Evolutionary conservation across 2,329 filamentous ascomycete species (phyloP).

Genomic region (Fonsecaea monophora): DNA sequence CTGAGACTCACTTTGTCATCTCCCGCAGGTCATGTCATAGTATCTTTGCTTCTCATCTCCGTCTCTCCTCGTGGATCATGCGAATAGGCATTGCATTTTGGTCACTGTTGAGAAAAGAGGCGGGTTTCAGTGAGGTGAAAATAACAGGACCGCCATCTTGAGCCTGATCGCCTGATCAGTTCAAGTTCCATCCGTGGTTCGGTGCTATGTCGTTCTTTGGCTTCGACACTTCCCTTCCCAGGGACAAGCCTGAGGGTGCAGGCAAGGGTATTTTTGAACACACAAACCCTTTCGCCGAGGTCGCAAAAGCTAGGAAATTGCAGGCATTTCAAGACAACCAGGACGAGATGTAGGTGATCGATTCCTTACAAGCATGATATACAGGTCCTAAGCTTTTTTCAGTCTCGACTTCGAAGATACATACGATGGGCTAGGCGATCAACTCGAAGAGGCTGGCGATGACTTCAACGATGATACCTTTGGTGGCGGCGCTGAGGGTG

Average conservation of each 20-base stretch:
- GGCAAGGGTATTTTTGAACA: constrained; percentile 79
- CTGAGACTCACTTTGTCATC: not conserved
- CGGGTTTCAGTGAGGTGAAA: constrained; percentile 25
- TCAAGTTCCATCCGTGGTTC: not conserved
- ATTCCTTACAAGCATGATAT: not conserved
- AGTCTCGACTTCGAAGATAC: constrained; percentile 94
- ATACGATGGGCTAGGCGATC: constrained; percentile 91
- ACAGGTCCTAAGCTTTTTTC: constrained; percentile 41
- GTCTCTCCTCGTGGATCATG: constrained; percentile 37
- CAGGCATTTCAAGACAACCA: constrained; percentile 58
- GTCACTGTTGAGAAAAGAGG: constrained; percentile 38
- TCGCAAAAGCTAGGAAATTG: constrained; percentile 64
- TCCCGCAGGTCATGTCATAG: constrained; percentile 29
- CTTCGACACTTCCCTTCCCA: constrained; percentile 73
- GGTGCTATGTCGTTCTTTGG: constrained; percentile 86
- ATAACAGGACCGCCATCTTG: not conserved
- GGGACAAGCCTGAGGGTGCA: constrained; percentile 56
- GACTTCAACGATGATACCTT: constrained; percentile 98
- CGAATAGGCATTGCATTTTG: constrained; percentile 28
- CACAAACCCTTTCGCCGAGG: constrained; percentile 85
- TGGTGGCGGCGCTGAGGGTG: constrained; percentile 59
- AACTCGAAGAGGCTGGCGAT: constrained; percentile 89
- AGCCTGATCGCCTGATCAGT: no score
- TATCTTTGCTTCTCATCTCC: constrained; percentile 23
- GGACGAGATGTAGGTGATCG: constrained; percentile 61